Evolutionary conservation across 2,329 filamentous ascomycete species (phyloP), one percentile per base, ranked within the genome.

Genomic region (Diplodia scrobiculata): DNA sequence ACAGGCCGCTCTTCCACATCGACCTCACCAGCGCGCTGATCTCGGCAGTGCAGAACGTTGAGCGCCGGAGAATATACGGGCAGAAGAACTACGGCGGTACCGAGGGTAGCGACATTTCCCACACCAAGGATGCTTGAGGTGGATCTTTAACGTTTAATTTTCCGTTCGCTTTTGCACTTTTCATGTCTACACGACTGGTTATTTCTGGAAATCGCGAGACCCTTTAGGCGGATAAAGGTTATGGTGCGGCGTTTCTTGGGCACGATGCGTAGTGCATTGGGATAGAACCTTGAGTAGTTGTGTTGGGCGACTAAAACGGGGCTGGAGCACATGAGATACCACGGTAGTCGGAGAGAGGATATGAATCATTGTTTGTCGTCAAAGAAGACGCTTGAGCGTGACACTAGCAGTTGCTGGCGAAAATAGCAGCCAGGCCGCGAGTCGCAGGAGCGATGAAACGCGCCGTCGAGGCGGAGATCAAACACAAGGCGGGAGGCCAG

Each of bases 1-100:
- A 96, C 77, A 82, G 91, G 71, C 94, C 95, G 4, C 85, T 97
- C 71, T 98, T 99, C 85, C 95, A 99, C 75, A 86, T 97, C 63
- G 95, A 98, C 76, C 79, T 98, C 62, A 95, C 91, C 3, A 92
- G 89, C 73, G 95, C 95, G 6, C 79, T 98, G 71, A 91, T 97
- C 77, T 92, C 89, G 71, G 94, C 92, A 2, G 86, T 97, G 72
- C 87, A 89, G 34, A 96, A 96, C 71, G 85, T 91, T 0, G 86
- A 91, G 77, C 72, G 74, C 68, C 75, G 73, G 68, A 76, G 55
- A 13, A 64, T 63, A 41, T 53, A 51, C 45, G 17, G 47, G 1
- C 60, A 67, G 45, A 63, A 54, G 34, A 27, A 29, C 64, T 66
- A 66, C 64, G 64, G 64, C 14, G 64, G 53, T 5, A 17, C 52